phyloP scores from a whole-genome alignment of 805 yeast species.

The Kazachstania viticola region DNA sequence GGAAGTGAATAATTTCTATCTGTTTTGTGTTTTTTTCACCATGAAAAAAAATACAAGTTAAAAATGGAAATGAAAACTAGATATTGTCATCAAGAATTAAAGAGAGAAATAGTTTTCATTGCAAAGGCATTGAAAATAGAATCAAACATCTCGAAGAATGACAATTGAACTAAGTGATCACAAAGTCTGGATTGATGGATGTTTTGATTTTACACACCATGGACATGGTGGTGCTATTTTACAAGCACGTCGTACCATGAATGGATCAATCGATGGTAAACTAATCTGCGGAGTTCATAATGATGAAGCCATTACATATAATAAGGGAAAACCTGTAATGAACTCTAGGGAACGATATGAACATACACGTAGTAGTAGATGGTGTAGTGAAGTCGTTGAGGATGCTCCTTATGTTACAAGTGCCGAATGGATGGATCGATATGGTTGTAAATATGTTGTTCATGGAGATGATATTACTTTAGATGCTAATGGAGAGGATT shows the following conservation, averaged over 20 bases:
- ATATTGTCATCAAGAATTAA: no score
- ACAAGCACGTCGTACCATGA: constrained; percentile 79
- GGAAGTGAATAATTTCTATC: no score
- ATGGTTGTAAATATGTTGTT: constrained; percentile 80
- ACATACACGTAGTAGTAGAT: constrained; percentile 86
- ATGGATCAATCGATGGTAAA: constrained; percentile 27
- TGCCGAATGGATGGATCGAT: constrained; percentile 62
- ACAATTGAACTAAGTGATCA: constrained; percentile 6
- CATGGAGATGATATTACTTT: constrained; percentile 98
- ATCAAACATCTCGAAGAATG: no score
- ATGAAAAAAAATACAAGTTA: no score
- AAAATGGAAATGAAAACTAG: no score
- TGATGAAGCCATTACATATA: constrained; percentile 69
- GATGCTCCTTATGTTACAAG: constrained; percentile 87
- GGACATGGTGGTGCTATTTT: constrained; percentile 96
- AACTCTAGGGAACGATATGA: constrained; percentile 58
- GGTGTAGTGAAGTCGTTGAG: constrained; percentile 65
- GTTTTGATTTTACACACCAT: constrained; percentile 96
- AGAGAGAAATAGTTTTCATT: no score
- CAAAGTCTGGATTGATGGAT: constrained; percentile 92
- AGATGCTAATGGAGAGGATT: constrained; percentile 90
- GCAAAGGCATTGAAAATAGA: no score
- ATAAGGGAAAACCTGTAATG: constrained; percentile 97
- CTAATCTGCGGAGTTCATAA: constrained; percentile 64
- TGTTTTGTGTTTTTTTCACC: no score